Base-by-base conservation (phyloP, 75 land plant genomes). In the Selaginella tamariscina region DNA sequence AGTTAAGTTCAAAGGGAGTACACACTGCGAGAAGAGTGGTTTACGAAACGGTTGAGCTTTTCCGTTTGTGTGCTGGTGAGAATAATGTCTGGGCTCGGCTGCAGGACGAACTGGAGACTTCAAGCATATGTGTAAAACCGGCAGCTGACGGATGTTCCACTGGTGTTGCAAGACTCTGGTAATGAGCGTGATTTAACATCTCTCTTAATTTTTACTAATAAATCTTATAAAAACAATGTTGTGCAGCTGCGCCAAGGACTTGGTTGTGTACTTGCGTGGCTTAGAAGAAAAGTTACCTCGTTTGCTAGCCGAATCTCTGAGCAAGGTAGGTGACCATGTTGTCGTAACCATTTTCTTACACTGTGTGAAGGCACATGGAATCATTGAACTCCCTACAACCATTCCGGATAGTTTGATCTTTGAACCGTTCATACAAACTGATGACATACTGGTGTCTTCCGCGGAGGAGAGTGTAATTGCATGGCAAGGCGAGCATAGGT, bases 81-180 rank as follows among this genome's bases (percentile, higher is more conserved):
- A 27, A 15, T 15, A 5, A 64, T 39, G 75, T 68, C 20, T 88
- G 92, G 92, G 24, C 71, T 54, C 74, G 74, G 15, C 66, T 86
- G 75, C 79, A 65, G 29, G 71, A 70, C 31, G 80, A 72, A 60
- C 82, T 88, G 62, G 30, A 75, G 32, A 71, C 75, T 67, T 62
- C 74, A 33, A 82, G 81, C 5, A 68, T 88, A 59, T 88, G 92
- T 72, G 80, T 88, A 29, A 88, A 88, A 71, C 92, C 92, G 31
- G 84, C 86, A 24, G 77, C 83, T 65, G 92, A 88, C 83, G 92
- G 92, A 54, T 88, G 92, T 74, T 88, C 92, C 32, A 86, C 92
- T 29, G 92, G 92, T 54, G 92, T 88, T 72, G 92, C 89, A 29
- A 81, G 89, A 73, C 70, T 88, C 55, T 71, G 92, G 92, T 88